Percentiles rank a stretch among this genome's conserved stretches.
phyloP scores from a whole-genome alignment of 768 basidiomycete species.

The Pleurotus tuber-regium region DNA sequence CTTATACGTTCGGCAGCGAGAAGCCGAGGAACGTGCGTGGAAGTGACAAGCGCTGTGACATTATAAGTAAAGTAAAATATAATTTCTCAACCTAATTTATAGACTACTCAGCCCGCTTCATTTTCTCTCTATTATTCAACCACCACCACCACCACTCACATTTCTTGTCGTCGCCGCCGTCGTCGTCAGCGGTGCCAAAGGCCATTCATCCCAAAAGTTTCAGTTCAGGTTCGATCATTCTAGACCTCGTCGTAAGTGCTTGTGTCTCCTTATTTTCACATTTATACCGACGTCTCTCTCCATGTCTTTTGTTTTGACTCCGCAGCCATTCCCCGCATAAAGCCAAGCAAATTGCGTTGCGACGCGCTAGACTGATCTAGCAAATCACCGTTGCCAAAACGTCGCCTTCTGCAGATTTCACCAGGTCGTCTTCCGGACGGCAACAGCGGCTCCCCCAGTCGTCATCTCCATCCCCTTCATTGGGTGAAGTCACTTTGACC shows the following conservation, averaged over 20 bases:
- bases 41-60: slow-evolving; percentile 18
- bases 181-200: background rate
- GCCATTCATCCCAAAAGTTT: slow-evolving; percentile 1
- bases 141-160: no score
- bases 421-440: slow-evolving; percentile 21
- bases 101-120: background rate
- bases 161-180: slow-evolving; percentile 8
- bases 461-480: slow-evolving; percentile 18
- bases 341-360: slow-evolving; percentile 3
- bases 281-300: background rate
- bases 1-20: slow-evolving; percentile 1
- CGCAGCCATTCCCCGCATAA: background rate
- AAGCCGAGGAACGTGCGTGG: slow-evolving; percentile 57
- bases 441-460: slow-evolving; percentile 16
- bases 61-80: slow-evolving; percentile 1
- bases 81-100: background rate
- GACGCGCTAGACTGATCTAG: background rate
- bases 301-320: background rate
- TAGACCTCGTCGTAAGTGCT: slow-evolving; percentile 17
- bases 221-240: slow-evolving; percentile 27
- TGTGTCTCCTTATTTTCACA: slow-evolving; percentile 2
- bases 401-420: slow-evolving; percentile 16
- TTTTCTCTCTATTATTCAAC: no score
- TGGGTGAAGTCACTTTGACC: slow-evolving; percentile 29
- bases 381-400: slow-evolving; percentile 11